These are phyloP conservation scores for Salix exigua DNA, from an alignment of 345 rosid species.

Conservation along the genomic window DNA sequence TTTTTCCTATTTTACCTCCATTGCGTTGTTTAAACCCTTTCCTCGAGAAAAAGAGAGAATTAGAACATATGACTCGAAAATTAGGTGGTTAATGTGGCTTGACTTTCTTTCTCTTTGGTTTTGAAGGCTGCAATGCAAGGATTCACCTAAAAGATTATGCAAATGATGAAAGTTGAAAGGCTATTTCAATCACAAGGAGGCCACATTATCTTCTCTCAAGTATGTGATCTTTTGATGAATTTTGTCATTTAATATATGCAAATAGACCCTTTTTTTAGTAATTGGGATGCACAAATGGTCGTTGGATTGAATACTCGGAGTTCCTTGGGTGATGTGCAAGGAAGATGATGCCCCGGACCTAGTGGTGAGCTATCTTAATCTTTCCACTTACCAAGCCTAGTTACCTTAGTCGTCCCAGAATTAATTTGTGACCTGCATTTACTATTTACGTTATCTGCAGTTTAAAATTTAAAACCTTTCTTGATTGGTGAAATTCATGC, in stretches of 20 bases:
- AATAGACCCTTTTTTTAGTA: too few relatives aligned
- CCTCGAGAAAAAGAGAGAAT: not conserved
- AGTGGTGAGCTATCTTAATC: constrained; percentile 43
- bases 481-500: constrained; percentile 45
- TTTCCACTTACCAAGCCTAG: not conserved
- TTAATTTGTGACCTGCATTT: not conserved
- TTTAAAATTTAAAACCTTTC: not conserved
- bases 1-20: constrained; percentile 18
- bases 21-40: not conserved
- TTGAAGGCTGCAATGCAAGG: constrained; percentile 83
- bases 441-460: not conserved
- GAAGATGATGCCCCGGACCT: constrained; percentile 98
- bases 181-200: constrained; percentile 94
- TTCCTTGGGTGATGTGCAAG: constrained; percentile 99
- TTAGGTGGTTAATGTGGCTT: not conserved
- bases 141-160: constrained; percentile 83
- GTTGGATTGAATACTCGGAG: constrained; percentile 83
- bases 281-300: constrained; percentile 96
- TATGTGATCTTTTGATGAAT: constrained; percentile 20
- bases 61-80: not conserved
- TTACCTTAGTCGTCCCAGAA: not conserved
- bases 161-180: constrained; percentile 77
- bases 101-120: not conserved
- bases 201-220: constrained; percentile 94
- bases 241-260: not conserved